Percentiles rank a stretch among this genome's conserved stretches.
Evolutionary conservation across 2,329 filamentous ascomycete genomes (phyloP).

Genomic region (Coniochaeta sp.): DNA sequence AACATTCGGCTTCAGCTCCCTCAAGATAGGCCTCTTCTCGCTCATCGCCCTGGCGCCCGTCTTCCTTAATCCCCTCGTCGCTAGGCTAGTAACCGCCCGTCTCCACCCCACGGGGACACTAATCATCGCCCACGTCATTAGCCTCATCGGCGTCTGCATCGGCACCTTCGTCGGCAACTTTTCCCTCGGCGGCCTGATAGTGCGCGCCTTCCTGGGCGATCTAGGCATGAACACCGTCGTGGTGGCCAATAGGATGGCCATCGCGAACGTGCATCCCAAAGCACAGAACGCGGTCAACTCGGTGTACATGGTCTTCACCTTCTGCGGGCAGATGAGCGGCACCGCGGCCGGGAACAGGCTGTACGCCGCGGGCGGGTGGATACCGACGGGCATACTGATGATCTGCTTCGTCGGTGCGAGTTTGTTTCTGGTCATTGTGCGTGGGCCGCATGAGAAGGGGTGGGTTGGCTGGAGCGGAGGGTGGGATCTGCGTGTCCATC

Average conservation of each 20-base stretch:
- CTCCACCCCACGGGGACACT: conserved; percentile 59
- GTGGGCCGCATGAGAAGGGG: conserved; percentile 22
- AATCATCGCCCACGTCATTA: conserved; percentile 48
- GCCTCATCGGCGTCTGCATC: conserved; percentile 50
- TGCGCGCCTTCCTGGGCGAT: conserved; percentile 61
- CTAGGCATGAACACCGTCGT: conserved; percentile 62
- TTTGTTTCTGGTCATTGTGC: conserved; percentile 18
- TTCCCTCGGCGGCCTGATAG: conserved; percentile 59
- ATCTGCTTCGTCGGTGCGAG: conserved; percentile 20
- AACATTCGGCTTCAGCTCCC: neutral
- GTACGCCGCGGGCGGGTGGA: conserved; percentile 37
- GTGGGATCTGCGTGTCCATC: conserved; percentile 16
- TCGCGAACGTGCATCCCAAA: conserved; percentile 61
- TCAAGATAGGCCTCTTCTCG: conserved; percentile 61
- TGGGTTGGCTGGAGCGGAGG: conserved; percentile 24
- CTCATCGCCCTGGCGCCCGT: conserved; percentile 64
- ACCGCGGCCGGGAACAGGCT: conserved; percentile 44
- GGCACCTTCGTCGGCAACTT: conserved; percentile 58
- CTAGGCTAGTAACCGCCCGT: conserved; percentile 56
- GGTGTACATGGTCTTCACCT: conserved; percentile 65
- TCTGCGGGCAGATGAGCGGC: conserved; percentile 64
- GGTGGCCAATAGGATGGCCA: conserved; percentile 59
- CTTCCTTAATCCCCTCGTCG: conserved; percentile 56
- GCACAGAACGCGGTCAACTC: conserved; percentile 67
- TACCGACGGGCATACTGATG: conserved; percentile 22